These are phyloP conservation scores for Eucalyptus pauciflora DNA, from an alignment of 345 rosid genomes.

Conservation along the genomic window DNA sequence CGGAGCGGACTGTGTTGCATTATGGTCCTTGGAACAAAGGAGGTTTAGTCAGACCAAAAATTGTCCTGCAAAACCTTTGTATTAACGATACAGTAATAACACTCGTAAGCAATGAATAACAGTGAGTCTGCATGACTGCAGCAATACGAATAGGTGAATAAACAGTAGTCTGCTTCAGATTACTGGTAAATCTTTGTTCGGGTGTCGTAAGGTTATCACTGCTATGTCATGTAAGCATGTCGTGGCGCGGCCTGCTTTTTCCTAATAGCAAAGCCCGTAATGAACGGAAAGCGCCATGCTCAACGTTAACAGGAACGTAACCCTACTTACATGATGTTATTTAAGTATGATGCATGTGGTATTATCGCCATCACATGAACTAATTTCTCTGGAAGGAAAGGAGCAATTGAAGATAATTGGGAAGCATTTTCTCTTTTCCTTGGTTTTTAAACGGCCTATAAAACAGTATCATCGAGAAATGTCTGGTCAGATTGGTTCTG, in stretches of 20 bases:
- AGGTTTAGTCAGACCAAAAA: neutral
- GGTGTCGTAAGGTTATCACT: neutral
- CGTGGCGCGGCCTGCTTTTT: rapidly evolving
- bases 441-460: neutral
- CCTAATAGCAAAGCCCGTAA: neutral
- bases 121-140: neutral
- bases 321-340: neutral
- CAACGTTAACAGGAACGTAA: neutral
- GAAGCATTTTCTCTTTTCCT: neutral
- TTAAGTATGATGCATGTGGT: neutral
- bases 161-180: neutral
- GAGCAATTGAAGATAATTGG: neutral
- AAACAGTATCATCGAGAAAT: neutral
- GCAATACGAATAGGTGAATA: neutral
- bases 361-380: neutral
- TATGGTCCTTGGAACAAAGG: neutral
- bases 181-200: neutral
- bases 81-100: neutral
- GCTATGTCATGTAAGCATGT: neutral
- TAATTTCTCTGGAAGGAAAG: neutral
- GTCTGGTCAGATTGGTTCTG: neutral
- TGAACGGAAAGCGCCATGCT: neutral
- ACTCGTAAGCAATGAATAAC: neutral
- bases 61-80: neutral
- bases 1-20: neutral